Conservation (phyloP, 2,329 filamentous ascomycete species). For the Apiospora arundinis region DNA sequence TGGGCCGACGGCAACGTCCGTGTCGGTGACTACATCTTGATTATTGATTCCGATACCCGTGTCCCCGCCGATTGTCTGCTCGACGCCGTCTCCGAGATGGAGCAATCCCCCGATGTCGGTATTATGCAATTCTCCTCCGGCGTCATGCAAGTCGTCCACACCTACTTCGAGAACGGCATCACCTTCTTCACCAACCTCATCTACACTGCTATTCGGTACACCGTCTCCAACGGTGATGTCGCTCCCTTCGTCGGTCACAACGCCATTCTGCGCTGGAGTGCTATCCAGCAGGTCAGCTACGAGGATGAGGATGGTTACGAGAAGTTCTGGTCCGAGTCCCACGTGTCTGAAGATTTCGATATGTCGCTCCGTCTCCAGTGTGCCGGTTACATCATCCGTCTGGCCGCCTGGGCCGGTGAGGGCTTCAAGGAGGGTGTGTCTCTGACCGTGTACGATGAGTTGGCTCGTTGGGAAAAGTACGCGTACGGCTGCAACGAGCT, state of each 20-base stretch:
- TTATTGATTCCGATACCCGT: constrained; percentile 74
- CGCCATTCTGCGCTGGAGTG: constrained; percentile 74
- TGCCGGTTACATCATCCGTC: constrained; percentile 69
- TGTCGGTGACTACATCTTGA: constrained; percentile 67
- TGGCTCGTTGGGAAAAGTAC: constrained; percentile 77
- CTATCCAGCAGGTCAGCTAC: constrained; percentile 64
- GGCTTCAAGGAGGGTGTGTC: constrained; percentile 79
- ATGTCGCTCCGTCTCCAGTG: constrained; percentile 76
- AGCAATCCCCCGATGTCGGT: constrained; percentile 70
- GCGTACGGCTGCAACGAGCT: constrained; percentile 75
- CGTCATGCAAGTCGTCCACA: constrained; percentile 77
- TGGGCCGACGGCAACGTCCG: constrained; percentile 68
- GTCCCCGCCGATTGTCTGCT: constrained; percentile 72
- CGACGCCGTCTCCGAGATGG: constrained; percentile 75
- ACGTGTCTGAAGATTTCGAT: constrained; percentile 81
- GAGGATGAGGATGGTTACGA: constrained; percentile 64
- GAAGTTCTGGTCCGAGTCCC: constrained; percentile 77
- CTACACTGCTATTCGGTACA: constrained; percentile 75
- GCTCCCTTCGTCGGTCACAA: constrained; percentile 82
- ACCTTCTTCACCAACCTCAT: constrained; percentile 82
- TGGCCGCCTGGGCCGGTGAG: constrained; percentile 71
- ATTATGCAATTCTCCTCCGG: constrained; percentile 77
- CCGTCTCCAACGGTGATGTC: constrained; percentile 73
- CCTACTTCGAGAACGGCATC: constrained; percentile 74
- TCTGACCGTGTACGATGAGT: constrained; percentile 74